Percentiles rank a stretch among this genome's conserved stretches.
These are phyloP conservation scores for Lithocarpus polystachyus DNA, from an alignment of 306 rosid genomes.

Conservation along the genomic window DNA sequence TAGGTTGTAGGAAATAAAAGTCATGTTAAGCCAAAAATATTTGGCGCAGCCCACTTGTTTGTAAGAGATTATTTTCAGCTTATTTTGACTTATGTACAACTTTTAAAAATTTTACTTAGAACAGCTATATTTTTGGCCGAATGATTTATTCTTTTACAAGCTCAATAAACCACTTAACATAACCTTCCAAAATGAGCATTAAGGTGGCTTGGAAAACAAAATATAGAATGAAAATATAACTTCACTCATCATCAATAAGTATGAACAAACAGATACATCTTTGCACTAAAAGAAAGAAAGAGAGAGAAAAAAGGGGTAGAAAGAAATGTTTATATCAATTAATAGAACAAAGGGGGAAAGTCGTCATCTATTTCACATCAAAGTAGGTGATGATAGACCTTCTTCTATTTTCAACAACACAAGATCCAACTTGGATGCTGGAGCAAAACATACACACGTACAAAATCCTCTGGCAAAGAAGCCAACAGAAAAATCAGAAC, in stretches of 20 bases:
- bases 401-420: slow-evolving; percentile 25
- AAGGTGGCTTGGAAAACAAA: not conserved
- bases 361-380: slow-evolving; percentile 35
- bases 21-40: no score
- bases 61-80: no score
- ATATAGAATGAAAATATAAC: not conserved
- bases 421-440: slow-evolving; percentile 30
- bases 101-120: no score
- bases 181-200: no score
- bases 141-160: no score
- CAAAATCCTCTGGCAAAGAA: slow-evolving; percentile 39
- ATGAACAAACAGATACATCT: not conserved
- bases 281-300: not conserved
- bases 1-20: not conserved
- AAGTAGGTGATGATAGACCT: not conserved
- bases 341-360: slow-evolving; percentile 16
- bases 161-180: no score
- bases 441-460: slow-evolving; percentile 27
- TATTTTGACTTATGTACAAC: no score
- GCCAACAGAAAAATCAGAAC: slow-evolving; percentile 46
- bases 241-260: not conserved
- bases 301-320: not conserved
- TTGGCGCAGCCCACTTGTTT: no score
- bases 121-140: no score
- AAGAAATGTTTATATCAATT: slow-evolving; percentile 15